Evolutionary conservation across 2,329 filamentous ascomycete species (phyloP), one percentile per base, ranked within the genome.

Genomic region (Amphichorda felina): DNA sequence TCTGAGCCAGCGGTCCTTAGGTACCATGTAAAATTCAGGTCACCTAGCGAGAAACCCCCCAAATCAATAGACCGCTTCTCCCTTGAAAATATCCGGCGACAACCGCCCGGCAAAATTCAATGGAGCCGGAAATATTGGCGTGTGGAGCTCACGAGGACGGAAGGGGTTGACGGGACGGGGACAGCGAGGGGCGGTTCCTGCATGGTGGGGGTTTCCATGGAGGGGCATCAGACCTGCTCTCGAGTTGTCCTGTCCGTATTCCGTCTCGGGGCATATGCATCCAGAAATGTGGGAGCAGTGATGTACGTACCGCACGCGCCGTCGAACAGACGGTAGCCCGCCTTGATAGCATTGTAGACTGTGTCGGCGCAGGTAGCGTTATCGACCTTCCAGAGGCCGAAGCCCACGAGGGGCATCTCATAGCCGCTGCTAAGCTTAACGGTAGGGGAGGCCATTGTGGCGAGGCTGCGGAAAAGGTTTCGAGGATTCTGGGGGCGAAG

Each of bases 371-470:
- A 78, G 37, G 74, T 77, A 36, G 74, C 71, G 46, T 81, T 82
- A 56, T 75, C 75, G 44, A 91, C 81, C 66, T 91, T 91, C 84
- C 84, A 91, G 46, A 89, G 71, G 40, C 80, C 80, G 54, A 83
- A 83, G 57, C 80, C 80, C 45, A 84, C 78, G 55, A 79, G 72
- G 51, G 79, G 80, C 80, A 84, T 84, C 48, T 81, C 66, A 48
- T 71, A 53, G 59, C 76, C 75, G 57, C 66, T 75, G 60, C 63
- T 78, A 42, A 80, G 70, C 62, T 76, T 79, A 56, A 79, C 63
- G 40, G 59, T 72, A 34, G 54, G 53, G 18, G 53, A 45, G 38
- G 64, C 56, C 49, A 61, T 56, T 43, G 45, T 56, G 36, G 40
- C 37, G 43, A 43, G 42, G 29, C 29, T 41, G 36, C 34, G 36